Conservation (phyloP, 75 land plant genomes). For the Selaginella tamariscina region DNA sequence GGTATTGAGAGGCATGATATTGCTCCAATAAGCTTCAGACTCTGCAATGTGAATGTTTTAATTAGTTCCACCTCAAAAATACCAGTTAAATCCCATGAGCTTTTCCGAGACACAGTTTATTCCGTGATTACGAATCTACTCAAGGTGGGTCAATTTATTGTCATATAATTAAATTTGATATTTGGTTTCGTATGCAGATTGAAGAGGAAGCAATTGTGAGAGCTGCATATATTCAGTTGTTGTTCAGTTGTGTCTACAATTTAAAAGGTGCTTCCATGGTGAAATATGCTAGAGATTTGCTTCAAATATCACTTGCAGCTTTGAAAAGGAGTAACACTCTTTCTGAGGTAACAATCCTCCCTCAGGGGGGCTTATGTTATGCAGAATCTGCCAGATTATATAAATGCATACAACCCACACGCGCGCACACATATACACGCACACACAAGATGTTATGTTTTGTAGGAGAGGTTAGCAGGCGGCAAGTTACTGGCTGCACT, state of each 20-base stretch:
- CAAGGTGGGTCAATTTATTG: too few relatives aligned
- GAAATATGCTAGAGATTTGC: background rate
- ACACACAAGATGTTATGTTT: too few relatives aligned
- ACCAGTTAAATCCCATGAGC: constrained; percentile 25
- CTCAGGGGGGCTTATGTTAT: too few relatives aligned
- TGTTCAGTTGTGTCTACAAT: background rate
- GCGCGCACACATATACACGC: too few relatives aligned
- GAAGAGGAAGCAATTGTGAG: background rate
- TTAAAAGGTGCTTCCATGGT: background rate
- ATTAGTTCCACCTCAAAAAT: constrained; percentile 72
- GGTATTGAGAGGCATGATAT: background rate
- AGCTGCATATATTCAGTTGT: background rate
- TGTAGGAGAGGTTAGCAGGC: background rate
- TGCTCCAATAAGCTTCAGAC: constrained; percentile 32
- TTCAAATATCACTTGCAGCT: background rate
- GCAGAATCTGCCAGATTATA: too few relatives aligned
- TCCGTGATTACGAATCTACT: background rate
- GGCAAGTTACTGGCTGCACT: background rate
- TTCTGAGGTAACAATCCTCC: background rate
- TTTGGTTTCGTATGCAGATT: background rate
- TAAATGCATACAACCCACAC: too few relatives aligned
- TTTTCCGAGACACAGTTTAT: constrained; percentile 14
- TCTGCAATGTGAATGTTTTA: constrained; percentile 89
- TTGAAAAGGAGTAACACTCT: background rate
- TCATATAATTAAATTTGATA: background rate